Evolutionary conservation across 164 flowering plant species (phyloP), one percentile per base, ranked within the genome.

Genomic region (Berberis thunbergii): DNA sequence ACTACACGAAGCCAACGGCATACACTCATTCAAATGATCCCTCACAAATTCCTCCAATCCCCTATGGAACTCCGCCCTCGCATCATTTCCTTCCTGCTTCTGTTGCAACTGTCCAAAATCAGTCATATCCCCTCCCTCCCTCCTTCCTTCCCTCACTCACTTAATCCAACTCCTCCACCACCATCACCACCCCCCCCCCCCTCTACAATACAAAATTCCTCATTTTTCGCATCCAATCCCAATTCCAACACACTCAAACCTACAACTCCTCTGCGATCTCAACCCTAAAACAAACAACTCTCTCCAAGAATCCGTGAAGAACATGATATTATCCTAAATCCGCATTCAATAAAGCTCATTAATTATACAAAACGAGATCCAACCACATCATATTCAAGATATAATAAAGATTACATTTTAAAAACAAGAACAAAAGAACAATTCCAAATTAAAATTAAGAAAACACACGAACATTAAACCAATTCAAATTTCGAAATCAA

Each of bases 41-140:
- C 89, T 73, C 96, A 91, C 77, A 13, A 88, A 75, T 75, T 86
- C 96, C 84, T 94, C 96, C 71, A 85, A 73, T 4, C 93, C 96
- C 44, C 85, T 70, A 78, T 84, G 89, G 54, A 90, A 88, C 12
- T 90, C 92, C 0, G 76, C 67, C 2, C 72, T 74, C 26, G 78
- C 83, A 73, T 81, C 82, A 46, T 67, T 76, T 45, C 82, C 79
- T 63, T 88, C 97, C 11, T 85, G 87, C 73, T 94, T 89, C 75
- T 86, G 98, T 69, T 82, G 95, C 73, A 87, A 57, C 44, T 74
- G 76, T 62, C 76, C 77, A 70, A 78, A 70, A 75, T 91, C 93
- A 1, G 84, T 73, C 98, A 94, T 89, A 26, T 26, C 26, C 26
- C 26, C 26, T 26, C 26, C 26, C 26, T 52, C n/a, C n/a, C n/a